Conservation (phyloP, 2,329 filamentous ascomycete species). For the Bertia moriformis region DNA sequence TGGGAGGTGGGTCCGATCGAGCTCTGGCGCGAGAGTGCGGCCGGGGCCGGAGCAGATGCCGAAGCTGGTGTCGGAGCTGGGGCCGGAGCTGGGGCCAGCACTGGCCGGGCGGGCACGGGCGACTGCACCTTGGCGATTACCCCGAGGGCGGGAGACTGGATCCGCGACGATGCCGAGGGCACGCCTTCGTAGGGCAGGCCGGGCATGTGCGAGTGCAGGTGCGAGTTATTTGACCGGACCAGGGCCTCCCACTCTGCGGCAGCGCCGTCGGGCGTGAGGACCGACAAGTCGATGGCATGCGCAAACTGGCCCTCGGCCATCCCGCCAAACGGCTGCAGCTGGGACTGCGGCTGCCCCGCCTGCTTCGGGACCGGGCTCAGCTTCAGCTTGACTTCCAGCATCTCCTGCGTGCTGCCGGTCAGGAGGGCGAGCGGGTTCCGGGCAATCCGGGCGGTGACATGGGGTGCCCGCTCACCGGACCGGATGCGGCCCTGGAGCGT, state of each 20-base stretch:
- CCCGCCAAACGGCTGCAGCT: slow-evolving; percentile 6
- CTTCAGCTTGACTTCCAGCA: slow-evolving; percentile 81
- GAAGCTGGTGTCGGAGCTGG: slow-evolving; percentile 8
- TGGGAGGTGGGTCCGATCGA: too few relatives aligned
- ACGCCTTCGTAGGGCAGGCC: too few relatives aligned
- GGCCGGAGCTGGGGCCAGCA: slow-evolving; percentile 4
- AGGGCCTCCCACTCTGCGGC: slow-evolving; percentile 67
- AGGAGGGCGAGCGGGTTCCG: slow-evolving; percentile 77
- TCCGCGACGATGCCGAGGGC: slow-evolving; percentile 6
- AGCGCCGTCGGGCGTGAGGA: slow-evolving; percentile 41
- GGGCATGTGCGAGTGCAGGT: slow-evolving; percentile 29
- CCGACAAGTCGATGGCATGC: neutral
- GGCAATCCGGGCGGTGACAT: slow-evolving; percentile 78
- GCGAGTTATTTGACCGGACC: slow-evolving; percentile 47
- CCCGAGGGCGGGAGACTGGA: slow-evolving; percentile 12
- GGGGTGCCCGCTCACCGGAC: slow-evolving; percentile 38
- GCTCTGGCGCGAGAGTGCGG: too few relatives aligned
- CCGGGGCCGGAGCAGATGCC: slow-evolving; percentile 14
- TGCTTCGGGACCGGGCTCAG: slow-evolving; percentile 66
- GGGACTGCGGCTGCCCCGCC: slow-evolving; percentile 17
- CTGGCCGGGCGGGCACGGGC: slow-evolving; percentile 5
- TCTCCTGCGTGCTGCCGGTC: slow-evolving; percentile 69
- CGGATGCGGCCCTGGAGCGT: slow-evolving; percentile 46
- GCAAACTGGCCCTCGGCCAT: slow-evolving; percentile 6
- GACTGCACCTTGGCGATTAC: slow-evolving; percentile 13